phyloP scores from a whole-genome alignment of 108 stramenopile species.

The Seminavis robusta region DNA sequence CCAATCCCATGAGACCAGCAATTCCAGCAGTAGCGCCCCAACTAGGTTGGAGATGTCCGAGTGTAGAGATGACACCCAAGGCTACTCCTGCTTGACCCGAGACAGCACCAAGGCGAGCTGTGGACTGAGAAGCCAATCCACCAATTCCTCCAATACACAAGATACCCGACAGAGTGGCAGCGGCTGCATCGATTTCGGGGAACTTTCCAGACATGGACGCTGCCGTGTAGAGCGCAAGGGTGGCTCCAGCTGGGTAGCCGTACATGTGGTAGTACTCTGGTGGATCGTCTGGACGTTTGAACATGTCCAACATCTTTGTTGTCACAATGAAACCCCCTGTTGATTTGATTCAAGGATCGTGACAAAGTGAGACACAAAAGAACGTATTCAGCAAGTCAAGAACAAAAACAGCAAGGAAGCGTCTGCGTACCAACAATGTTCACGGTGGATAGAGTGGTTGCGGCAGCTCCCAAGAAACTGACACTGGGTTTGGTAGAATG shows the following conservation, averaged over 20 bases:
- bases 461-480: slow-evolving; percentile 82
- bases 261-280: slow-evolving; percentile 97
- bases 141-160: slow-evolving; percentile 99
- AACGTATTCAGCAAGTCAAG: background rate
- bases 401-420: background rate
- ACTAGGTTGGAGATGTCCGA: slow-evolving; percentile 81
- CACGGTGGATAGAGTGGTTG: slow-evolving; percentile 90
- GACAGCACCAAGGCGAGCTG: slow-evolving; percentile 93
- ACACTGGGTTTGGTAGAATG: slow-evolving; percentile 65
- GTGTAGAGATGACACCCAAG: slow-evolving; percentile 91
- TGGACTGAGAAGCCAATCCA: slow-evolving; percentile 89
- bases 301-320: slow-evolving; percentile 99
- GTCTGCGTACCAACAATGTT: slow-evolving; percentile 85
- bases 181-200: slow-evolving; percentile 82
- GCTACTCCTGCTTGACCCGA: slow-evolving; percentile 97
- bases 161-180: slow-evolving; percentile 84
- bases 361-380: slow-evolving; percentile 2
- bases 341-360: too few species aligned
- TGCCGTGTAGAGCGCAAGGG: slow-evolving; percentile 70
- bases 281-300: slow-evolving; percentile 97
- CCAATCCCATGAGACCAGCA: slow-evolving; percentile 85
- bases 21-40: slow-evolving; percentile 71
- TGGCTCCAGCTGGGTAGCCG: slow-evolving; percentile 88
- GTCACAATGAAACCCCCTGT: slow-evolving; percentile 94
- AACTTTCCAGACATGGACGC: slow-evolving; percentile 81